A percentile compares a stretch with the other conserved stretches of the same genome.
These are phyloP conservation scores for Halenospora varia DNA, from an alignment of 495 filamentous ascomycete species.

Conservation along the genomic window DNA sequence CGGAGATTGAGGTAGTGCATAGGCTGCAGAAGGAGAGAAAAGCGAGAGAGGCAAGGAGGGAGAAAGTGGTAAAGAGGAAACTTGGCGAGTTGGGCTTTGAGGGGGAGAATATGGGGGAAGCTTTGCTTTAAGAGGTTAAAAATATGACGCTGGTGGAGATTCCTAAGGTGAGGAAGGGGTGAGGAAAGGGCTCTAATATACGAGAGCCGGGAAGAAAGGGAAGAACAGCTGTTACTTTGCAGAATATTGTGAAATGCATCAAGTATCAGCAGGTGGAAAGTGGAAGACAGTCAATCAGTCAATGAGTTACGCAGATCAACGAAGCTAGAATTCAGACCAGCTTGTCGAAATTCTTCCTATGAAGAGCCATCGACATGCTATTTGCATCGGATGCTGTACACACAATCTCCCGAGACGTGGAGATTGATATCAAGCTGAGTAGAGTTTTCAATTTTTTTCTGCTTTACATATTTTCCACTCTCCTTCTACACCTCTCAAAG, in stretches of 20 bases:
- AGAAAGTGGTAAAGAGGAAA: constrained; percentile 66
- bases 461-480: not conserved
- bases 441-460: not conserved
- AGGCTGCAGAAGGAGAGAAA: constrained; percentile 71
- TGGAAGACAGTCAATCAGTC: not conserved
- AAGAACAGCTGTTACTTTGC: constrained; percentile 35
- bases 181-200: not conserved
- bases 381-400: not conserved
- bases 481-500: not conserved
- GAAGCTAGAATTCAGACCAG: constrained; percentile 3
- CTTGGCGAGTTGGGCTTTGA: constrained; percentile 79
- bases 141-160: too few relatives aligned
- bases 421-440: not conserved
- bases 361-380: not conserved
- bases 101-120: constrained; percentile 75
- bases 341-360: not conserved
- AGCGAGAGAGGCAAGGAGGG: constrained; percentile 60
- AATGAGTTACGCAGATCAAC: too few relatives aligned
- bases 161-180: too few relatives aligned
- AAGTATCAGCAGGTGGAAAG: constrained; percentile 16
- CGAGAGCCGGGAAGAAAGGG: constrained; percentile 8
- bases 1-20: constrained; percentile 63
- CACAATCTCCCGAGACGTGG: not conserved
- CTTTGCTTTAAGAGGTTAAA: constrained; percentile 51
- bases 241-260: constrained; percentile 79